Conservation (phyloP, 352 stramenopile species). For the Phytopythium mirpurense region DNA sequence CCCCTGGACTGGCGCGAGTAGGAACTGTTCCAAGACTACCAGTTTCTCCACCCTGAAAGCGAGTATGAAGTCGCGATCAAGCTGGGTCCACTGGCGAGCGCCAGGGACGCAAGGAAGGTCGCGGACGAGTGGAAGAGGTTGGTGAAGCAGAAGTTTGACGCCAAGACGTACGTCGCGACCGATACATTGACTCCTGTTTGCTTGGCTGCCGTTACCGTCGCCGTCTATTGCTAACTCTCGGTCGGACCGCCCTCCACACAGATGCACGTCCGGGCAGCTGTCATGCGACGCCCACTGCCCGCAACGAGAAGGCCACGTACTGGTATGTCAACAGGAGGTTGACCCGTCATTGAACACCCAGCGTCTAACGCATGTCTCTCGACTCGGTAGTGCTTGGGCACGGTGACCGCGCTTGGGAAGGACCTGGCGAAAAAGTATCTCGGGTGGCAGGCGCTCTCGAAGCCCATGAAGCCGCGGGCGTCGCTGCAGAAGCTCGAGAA, state of each 20-base stretch:
- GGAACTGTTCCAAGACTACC: constrained; percentile 83
- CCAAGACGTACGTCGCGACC: constrained; percentile 25
- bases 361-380: too few species aligned
- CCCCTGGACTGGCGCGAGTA: constrained; percentile 12
- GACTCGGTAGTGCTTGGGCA: constrained; percentile 49
- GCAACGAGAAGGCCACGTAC: constrained; percentile 50
- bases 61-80: constrained; percentile 75
- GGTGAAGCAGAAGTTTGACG: constrained; percentile 46
- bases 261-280: constrained; percentile 40
- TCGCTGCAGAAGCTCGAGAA: constrained; percentile 65
- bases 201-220: background rate
- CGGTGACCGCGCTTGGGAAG: constrained; percentile 49
- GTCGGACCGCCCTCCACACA: constrained; percentile 12
- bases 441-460: constrained; percentile 58
- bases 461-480: constrained; percentile 52
- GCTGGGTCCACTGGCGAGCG: constrained; percentile 44
- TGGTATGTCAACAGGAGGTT: constrained; percentile 42
- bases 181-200: background rate
- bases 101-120: constrained; percentile 39
- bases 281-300: constrained; percentile 63
- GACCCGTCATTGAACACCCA: too few species aligned
- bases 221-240: background rate
- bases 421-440: constrained; percentile 57
- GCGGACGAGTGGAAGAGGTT: constrained; percentile 56
- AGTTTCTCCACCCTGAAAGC: constrained; percentile 74